phyloP scores from a whole-genome alignment of 148 eudicot species.

The Simmondsia chinensis region DNA sequence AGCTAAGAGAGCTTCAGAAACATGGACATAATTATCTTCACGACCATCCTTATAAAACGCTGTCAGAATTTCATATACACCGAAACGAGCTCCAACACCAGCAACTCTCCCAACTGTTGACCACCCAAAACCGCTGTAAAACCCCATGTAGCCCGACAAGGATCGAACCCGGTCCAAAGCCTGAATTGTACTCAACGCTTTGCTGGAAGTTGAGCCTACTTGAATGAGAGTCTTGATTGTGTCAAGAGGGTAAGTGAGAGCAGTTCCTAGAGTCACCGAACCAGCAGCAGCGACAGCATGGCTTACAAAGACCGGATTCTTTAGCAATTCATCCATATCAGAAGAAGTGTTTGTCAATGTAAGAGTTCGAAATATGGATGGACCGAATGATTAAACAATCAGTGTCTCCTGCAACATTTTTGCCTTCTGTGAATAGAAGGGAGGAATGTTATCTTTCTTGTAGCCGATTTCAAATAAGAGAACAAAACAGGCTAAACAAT shows the following conservation, averaged over 20 bases:
- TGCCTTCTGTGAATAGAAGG: too few relatives aligned
- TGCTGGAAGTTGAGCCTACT: conserved; percentile 62
- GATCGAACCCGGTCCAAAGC: conserved; percentile 43
- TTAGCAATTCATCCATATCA: conserved; percentile 62
- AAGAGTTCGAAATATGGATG: too few relatives aligned
- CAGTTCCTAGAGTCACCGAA: conserved; percentile 50
- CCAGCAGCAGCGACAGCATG: conserved; percentile 65
- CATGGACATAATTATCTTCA: conserved; percentile 50
- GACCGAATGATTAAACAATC: too few relatives aligned
- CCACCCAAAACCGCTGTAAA: conserved; percentile 74
- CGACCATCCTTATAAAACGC: conserved; percentile 90
- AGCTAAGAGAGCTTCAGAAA: conserved; percentile 74
- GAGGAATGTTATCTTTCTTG: too few relatives aligned
- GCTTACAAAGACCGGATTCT: conserved; percentile 54
- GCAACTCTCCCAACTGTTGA: conserved; percentile 51
- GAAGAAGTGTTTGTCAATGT: too few relatives aligned
- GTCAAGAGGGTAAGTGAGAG: conserved; percentile 72
- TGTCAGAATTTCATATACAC: conserved; percentile 70
- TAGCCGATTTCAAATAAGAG: too few relatives aligned
- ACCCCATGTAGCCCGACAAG: conserved; percentile 63
- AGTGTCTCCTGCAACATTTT: too few relatives aligned
- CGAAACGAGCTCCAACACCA: conserved; percentile 78
- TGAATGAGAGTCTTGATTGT: conserved; percentile 68
- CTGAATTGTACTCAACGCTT: conserved; percentile 41
- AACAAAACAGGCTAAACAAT: too few relatives aligned